A percentile compares a stretch with the other conserved stretches of the same genome.
These are phyloP conservation scores for Ophiostoma piceae DNA, from an alignment of 2,329 filamentous ascomycete genomes.

Conservation along the genomic window DNA sequence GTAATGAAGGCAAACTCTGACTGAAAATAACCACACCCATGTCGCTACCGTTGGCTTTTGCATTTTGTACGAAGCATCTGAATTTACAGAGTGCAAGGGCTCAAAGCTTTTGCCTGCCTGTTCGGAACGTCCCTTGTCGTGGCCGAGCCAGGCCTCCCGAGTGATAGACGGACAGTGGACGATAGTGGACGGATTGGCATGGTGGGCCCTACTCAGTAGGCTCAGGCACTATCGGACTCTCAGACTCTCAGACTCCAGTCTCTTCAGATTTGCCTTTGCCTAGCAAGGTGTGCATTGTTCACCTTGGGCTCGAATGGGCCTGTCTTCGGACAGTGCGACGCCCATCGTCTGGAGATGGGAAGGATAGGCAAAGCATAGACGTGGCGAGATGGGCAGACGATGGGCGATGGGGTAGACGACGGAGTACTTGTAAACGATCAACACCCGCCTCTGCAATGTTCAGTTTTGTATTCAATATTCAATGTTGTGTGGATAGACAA, in stretches of 20 bases:
- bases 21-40: slow-evolving; percentile 7
- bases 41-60: neutral
- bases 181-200: neutral
- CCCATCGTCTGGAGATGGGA: neutral
- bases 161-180: neutral
- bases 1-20: slow-evolving; percentile 1
- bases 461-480: neutral
- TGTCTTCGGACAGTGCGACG: slow-evolving; percentile 6
- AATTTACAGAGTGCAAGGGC: neutral
- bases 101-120: neutral
- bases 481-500: neutral
- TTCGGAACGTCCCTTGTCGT: slow-evolving; percentile 1
- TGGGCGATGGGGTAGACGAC: neutral
- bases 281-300: neutral
- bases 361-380: neutral
- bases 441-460: neutral
- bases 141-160: slow-evolving; percentile 8
- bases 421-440: slow-evolving; percentile 1
- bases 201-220: neutral
- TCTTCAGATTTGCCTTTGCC: neutral
- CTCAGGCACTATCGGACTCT: too few species aligned
- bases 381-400: neutral
- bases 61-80: neutral
- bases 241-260: neutral
- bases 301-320: slow-evolving; percentile 6